Base-by-base conservation (phyloP, 495 filamentous ascomycete species). In the Beverwykella pulmonaria region DNA sequence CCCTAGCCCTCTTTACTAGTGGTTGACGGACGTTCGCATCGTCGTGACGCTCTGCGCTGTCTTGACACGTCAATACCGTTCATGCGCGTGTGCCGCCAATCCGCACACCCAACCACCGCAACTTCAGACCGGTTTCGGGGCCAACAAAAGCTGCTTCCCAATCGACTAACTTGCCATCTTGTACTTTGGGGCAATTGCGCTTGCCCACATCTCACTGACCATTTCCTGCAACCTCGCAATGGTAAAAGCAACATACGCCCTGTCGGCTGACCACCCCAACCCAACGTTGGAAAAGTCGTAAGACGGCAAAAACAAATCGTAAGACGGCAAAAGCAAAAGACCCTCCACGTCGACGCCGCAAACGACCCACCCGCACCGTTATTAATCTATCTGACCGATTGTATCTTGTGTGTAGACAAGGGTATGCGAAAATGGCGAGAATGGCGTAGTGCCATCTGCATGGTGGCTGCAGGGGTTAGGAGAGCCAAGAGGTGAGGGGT, bases 11-110 rank as follows among this genome's bases (percentile, higher is more conserved):
- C 39, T n/a, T n/a, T 14, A 4, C 39, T 44, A 44, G 5, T 44
- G 39, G 39, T 14, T 44, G 8, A 4, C 15, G 2, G 15, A 9
- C 39, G 39, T 44, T 44, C 39, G 39, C 39, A 44, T 44, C 39
- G 39, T 44, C 39, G 6, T 44, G 6, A n/a, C 57, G 8, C 57
- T 41, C 57, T 60, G 57, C 41, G 36, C 57, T 60, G 36, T 60
- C 57, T 59, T 65, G 62, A 58, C 62, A 65, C 62, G 62, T 65
- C 62, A 65, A 59, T 58, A 52, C 50, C 41, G 61, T 50, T 59
- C 53, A 57, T 65, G 53, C 62, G 34, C 20, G 53, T 46, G 25
- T 17, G 46, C 39, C 32, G 36, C 23, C 20, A n/a, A 60, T n/a
- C 23, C 19, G 15, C 44, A 53, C 27, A 53, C 27, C 57, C 17